These are phyloP conservation scores for Xylaria sp. DNA, from an alignment of 2,329 filamentous ascomycete genomes.

Conservation along the genomic window DNA sequence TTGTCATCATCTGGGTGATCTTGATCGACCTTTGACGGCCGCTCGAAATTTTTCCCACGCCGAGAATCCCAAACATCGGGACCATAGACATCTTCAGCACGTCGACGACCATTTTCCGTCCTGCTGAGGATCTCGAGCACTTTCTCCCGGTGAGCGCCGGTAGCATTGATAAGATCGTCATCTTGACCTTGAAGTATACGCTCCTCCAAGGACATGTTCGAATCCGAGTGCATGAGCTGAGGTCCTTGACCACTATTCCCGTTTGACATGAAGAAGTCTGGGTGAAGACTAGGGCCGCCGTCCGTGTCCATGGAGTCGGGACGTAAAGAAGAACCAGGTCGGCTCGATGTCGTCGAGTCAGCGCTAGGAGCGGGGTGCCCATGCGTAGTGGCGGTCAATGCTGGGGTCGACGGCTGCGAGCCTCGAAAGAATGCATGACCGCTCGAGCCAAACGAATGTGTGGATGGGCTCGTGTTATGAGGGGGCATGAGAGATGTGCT, in stretches of 20 bases:
- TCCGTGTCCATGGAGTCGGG: slow-evolving; percentile 50
- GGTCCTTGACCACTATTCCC: slow-evolving; percentile 47
- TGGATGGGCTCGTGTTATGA: slow-evolving; percentile 44
- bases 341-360: slow-evolving; percentile 43
- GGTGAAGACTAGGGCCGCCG: slow-evolving; percentile 45
- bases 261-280: slow-evolving; percentile 49
- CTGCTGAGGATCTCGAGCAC: slow-evolving; percentile 58
- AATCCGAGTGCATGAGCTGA: slow-evolving; percentile 48
- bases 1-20: slow-evolving; percentile 51
- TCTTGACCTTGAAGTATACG: slow-evolving; percentile 55
- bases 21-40: slow-evolving; percentile 28
- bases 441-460: slow-evolving; percentile 42
- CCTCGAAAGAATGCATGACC: slow-evolving; percentile 44
- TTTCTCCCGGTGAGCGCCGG: slow-evolving; percentile 54
- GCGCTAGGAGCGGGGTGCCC: slow-evolving; percentile 43
- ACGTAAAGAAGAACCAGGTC: slow-evolving; percentile 41
- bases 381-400: slow-evolving; percentile 43
- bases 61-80: slow-evolving; percentile 53
- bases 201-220: slow-evolving; percentile 54
- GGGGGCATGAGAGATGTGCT: slow-evolving; percentile 31
- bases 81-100: slow-evolving; percentile 59
- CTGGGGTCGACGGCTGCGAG: slow-evolving; percentile 47
- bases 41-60: slow-evolving; percentile 30
- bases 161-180: slow-evolving; percentile 52
- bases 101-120: slow-evolving; percentile 56